Base-by-base conservation (phyloP, 805 yeast genomes). In the Wickerhamomyces bovis region DNA sequence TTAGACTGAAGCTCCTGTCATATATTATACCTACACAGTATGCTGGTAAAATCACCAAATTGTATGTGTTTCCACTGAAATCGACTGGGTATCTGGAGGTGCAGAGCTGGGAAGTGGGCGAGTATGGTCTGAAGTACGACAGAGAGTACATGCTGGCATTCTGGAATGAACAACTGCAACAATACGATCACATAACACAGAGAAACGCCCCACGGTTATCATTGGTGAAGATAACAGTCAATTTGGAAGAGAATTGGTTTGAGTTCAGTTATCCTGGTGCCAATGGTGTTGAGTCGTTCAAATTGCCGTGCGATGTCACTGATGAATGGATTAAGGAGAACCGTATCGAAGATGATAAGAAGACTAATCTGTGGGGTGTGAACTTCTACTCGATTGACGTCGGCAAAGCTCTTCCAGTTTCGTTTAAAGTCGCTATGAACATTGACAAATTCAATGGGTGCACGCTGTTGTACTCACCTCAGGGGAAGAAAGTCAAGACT, bases 101-200 rank as follows among this genome's bases (percentile, higher is more conserved):
- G 3, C 26, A 46, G 3, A 39, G 42, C 16, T 56, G 60, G 60
- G 53, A 50, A 28, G 39, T 56, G 40, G 53, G 54, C 43, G 54
- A 51, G 42, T 39, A 41, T 44, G 60, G 60, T 1, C 46, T 56
- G 41, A 54, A 53, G 48, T 41, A 54, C 41, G 60, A 56, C 30
- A 39, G 60, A 18, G 55, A 56, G 38, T 56, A 44, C 44, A 50
- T 54, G 56, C 41, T 53, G 25, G 58, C 54, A 1, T 50, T 36
- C 35, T 54, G 58, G 58, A 50, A 45, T 38, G 46, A 46, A 6
- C 43, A 49, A 23, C 22, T 36, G 2, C 16, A 38, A 15, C 31
- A 47, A 6, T 56, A 48, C 41, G 52, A 56, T 36, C 45, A 57
- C 2, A 42, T 48, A 18, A 56, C 58, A 2, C 38, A 48, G 23